Evolutionary conservation across 768 basidiomycete genomes (phyloP).

Genomic region (Dendrothele bispora): DNA sequence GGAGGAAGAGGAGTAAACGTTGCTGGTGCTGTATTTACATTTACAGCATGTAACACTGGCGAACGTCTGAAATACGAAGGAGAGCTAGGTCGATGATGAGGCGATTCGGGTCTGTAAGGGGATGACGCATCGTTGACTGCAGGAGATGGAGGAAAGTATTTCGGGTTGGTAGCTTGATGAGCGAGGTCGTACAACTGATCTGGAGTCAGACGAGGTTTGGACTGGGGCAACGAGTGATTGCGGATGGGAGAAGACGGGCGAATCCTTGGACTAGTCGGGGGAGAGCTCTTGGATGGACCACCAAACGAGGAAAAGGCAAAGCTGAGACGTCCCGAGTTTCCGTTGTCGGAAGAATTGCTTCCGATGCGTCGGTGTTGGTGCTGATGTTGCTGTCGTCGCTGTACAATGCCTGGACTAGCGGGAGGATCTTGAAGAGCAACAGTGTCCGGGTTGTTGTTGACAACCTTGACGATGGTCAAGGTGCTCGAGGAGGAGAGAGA

Average conservation of each 20-base stretch:
- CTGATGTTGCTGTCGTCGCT: slow-evolving; percentile 25
- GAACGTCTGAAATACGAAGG: slow-evolving; percentile 14
- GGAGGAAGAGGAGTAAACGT: slow-evolving; percentile 76
- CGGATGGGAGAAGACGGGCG: slow-evolving; percentile 48
- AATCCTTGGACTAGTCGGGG: slow-evolving; percentile 40
- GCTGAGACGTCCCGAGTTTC: slow-evolving; percentile 40
- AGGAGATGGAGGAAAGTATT: slow-evolving; percentile 14
- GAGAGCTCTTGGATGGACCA: slow-evolving; percentile 29
- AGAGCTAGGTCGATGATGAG: slow-evolving; percentile 18
- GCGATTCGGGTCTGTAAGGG: slow-evolving; percentile 8
- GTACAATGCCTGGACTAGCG: slow-evolving; percentile 22
- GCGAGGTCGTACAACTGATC: slow-evolving; percentile 79
- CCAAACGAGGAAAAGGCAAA: slow-evolving; percentile 72
- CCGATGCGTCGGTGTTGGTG: slow-evolving; percentile 33
- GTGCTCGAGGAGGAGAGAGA: slow-evolving; percentile 58
- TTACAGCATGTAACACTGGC: slow-evolving; percentile 5
- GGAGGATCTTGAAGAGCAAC: slow-evolving; percentile 34
- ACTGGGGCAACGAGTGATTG: slow-evolving; percentile 26
- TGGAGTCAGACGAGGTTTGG: slow-evolving; percentile 58
- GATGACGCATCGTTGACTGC: slow-evolving; percentile 14
- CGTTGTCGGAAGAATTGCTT: slow-evolving; percentile 24
- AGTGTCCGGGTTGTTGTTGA: slow-evolving; percentile 7
- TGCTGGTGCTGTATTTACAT: slow-evolving; percentile 37
- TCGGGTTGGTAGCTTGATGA: slow-evolving; percentile 51
- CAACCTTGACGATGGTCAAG: slow-evolving; percentile 75